Percentiles rank a stretch among this genome's conserved stretches.
phyloP scores from a whole-genome alignment of 305 asterid species.

The Andrographis paniculata region DNA sequence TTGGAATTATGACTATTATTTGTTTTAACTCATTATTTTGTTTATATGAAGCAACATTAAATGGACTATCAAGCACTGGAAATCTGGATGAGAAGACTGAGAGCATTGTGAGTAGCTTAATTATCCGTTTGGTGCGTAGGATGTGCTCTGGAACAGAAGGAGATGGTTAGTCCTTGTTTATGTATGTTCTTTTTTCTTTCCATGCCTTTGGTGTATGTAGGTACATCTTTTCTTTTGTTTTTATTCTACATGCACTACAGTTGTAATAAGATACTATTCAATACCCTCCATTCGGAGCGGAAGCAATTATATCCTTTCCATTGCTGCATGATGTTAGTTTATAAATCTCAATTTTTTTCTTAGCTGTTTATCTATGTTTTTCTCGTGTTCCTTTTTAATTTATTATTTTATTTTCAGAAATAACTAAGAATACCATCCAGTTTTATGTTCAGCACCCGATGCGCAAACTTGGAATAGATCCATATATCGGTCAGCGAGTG shows the following conservation, averaged over 20 bases:
- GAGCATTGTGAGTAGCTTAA: conserved; percentile 64
- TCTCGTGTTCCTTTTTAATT: conserved; percentile 8
- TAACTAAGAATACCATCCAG: conserved; percentile 31
- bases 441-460: conserved; percentile 71
- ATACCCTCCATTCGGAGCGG: too few species aligned
- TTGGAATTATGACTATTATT: conserved; percentile 5
- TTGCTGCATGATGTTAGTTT: too few species aligned
- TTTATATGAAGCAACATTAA: conserved; percentile 49
- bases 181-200: conserved; percentile 4
- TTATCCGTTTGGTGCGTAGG: conserved; percentile 55
- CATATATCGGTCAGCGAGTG: conserved; percentile 69
- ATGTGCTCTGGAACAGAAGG: conserved; percentile 49
- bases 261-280: too few species aligned
- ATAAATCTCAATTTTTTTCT: too few species aligned
- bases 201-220: too few species aligned
- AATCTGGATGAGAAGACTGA: conserved; percentile 40
- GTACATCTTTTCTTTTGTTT: too few species aligned
- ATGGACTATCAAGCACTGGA: conserved; percentile 33
- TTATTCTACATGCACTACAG: too few species aligned
- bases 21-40: background rate
- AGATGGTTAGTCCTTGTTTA: conserved; percentile 45
- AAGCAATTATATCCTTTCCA: too few species aligned
- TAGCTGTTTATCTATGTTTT: background rate
- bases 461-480: conserved; percentile 81
- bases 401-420: conserved; percentile 32